These are phyloP conservation scores for Hyaloperonospora arabidopsidis DNA, from an alignment of 352 stramenopile genomes.

Conservation along the genomic window DNA sequence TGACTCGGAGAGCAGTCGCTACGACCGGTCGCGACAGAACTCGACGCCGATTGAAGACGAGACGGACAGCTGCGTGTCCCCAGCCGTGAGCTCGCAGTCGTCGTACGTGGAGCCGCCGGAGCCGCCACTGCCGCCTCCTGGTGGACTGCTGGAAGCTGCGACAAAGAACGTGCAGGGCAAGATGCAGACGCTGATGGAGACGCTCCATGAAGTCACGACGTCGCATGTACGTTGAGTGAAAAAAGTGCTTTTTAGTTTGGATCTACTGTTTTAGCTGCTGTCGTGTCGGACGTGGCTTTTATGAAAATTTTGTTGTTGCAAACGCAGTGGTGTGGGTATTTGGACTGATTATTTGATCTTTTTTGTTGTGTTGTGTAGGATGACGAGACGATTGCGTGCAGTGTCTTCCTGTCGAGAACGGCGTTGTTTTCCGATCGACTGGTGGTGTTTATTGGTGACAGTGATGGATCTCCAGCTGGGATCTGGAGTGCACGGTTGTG, in stretches of 20 bases:
- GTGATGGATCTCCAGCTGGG: conserved; percentile 44
- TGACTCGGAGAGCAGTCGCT: conserved; percentile 31
- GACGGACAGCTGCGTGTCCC: conserved; percentile 28
- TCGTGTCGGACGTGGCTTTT: neutral
- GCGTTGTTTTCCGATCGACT: conserved; percentile 55
- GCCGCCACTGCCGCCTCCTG: conserved; percentile 42
- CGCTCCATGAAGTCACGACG: conserved; percentile 47
- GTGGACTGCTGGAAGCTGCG: conserved; percentile 48
- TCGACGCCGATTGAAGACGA: conserved; percentile 33
- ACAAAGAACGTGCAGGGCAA: conserved; percentile 69
- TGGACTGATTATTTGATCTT: conserved; percentile 6
- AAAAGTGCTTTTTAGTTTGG: no score
- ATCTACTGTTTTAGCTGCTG: no score
- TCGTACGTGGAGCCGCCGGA: conserved; percentile 59
- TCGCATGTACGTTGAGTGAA: conserved; percentile 28
- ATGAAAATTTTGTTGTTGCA: neutral
- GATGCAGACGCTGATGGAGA: conserved; percentile 59
- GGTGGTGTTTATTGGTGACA: conserved; percentile 60
- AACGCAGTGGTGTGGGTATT: neutral
- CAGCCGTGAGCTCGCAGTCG: conserved; percentile 23
- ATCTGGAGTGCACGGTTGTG: conserved; percentile 59
- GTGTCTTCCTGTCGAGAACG: conserved; percentile 50
- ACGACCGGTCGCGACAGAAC: conserved; percentile 34
- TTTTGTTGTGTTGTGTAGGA: conserved; percentile 32
- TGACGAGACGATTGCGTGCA: conserved; percentile 48